phyloP scores from a whole-genome alignment of 345 rosid genomes.

The Cardamine chenopodiifolia region DNA sequence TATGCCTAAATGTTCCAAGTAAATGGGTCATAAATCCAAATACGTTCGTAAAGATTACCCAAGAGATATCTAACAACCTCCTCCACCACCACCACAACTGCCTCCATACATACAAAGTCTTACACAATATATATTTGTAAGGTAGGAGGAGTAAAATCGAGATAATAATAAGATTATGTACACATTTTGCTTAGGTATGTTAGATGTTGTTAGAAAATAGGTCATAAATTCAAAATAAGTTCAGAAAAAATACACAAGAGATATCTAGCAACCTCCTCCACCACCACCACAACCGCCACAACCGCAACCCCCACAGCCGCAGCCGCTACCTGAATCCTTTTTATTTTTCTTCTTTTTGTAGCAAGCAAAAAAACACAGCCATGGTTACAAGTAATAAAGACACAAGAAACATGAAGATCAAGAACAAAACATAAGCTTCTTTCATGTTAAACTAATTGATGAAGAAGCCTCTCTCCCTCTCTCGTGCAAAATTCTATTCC shows the following conservation, averaged over 20 bases:
- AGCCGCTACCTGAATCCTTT: not conserved
- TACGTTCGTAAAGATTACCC: not conserved
- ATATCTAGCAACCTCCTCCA: constrained; percentile 9
- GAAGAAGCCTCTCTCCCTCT: not conserved
- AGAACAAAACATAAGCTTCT: constrained; percentile 16
- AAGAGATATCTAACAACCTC: not conserved
- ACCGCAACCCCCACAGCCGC: not conserved
- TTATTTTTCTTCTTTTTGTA: not conserved
- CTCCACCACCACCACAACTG: not conserved
- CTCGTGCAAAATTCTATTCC: too few relatives aligned
- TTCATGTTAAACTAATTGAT: constrained; percentile 13
- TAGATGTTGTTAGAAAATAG: not conserved
- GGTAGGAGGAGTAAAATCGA: too few relatives aligned
- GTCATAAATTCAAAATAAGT: not conserved
- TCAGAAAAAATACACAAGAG: not conserved
- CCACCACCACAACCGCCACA: not conserved
- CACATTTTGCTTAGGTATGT: not conserved
- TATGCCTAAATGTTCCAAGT: not conserved
- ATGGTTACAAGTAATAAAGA: constrained; percentile 32
- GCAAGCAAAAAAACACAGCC: constrained; percentile 15
- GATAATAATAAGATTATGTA: not conserved
- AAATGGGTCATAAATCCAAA: not conserved
- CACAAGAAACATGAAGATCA: constrained; percentile 27
- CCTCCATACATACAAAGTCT: too few relatives aligned
- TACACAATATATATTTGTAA: too few relatives aligned